A percentile compares a stretch with the other conserved stretches of the same genome.
Conservation (phyloP, 148 eudicot genomes). For the Limonium bicolor region DNA sequence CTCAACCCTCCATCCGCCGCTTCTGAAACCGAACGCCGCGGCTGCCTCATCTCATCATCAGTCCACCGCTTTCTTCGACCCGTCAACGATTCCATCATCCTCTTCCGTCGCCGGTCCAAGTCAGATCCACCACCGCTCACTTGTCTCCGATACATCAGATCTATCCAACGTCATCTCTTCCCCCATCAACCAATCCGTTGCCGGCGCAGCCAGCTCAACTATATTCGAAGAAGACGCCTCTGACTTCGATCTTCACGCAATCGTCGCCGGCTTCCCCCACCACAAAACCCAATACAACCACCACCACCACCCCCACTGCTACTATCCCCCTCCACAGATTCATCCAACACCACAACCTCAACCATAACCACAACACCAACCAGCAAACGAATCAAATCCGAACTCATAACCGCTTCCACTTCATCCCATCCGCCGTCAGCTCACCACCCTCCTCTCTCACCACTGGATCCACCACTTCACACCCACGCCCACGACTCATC, state of each 20-base stretch:
- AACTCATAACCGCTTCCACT: no score
- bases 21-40: no score
- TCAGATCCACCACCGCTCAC: no score
- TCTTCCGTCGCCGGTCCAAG: no score
- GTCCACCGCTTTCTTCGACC: no score
- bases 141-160: no score
- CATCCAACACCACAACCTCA: not conserved
- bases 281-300: conserved; percentile 7
- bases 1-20: conserved; percentile 12
- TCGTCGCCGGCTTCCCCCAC: conserved; percentile 80
- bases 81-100: no score
- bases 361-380: not conserved
- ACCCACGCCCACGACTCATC: conserved; percentile 19
- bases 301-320: conserved; percentile 6
- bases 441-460: no score
- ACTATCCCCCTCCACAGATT: not conserved
- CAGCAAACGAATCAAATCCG: conserved; percentile 4
- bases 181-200: not conserved
- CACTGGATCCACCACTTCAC: no score
- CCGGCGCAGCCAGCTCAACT: not conserved
- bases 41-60: no score
- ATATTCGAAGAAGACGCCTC: conserved; percentile 27
- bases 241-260: conserved; percentile 61
- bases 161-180: conserved; percentile 39
- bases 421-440: no score